Evolutionary conservation across 129 eudicot species (phyloP).

Genomic region (Centaurea solstitialis): DNA sequence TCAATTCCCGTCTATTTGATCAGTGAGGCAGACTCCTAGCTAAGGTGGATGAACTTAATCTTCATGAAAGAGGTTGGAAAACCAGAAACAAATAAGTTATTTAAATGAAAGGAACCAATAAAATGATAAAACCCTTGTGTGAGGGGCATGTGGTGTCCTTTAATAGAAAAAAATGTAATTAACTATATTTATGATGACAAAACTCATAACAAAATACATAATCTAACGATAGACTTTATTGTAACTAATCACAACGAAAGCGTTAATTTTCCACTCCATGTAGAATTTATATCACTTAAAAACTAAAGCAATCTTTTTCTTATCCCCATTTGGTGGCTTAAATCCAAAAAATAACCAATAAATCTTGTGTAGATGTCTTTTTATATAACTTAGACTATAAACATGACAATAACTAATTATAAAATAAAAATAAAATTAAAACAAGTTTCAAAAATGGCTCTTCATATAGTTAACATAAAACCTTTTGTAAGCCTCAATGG

Average conservation of each 20-base stretch:
- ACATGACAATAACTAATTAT: not conserved
- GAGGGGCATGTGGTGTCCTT: not conserved
- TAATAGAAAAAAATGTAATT: not conserved
- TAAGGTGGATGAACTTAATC: not conserved
- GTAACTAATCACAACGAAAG: not conserved
- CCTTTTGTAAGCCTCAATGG: not conserved
- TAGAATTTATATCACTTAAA: not conserved
- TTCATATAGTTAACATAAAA: slow-evolving; percentile 2
- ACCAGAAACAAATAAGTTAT: not conserved
- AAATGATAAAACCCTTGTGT: not conserved
- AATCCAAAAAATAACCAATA: not conserved
- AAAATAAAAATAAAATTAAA: not conserved
- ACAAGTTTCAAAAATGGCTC: not conserved
- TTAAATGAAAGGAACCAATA: not conserved
- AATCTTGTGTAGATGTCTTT: not conserved
- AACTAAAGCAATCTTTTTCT: not conserved
- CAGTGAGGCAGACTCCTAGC: too few species aligned
- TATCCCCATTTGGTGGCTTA: not conserved
- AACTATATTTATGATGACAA: not conserved
- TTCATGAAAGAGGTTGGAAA: not conserved
- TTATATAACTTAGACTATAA: not conserved
- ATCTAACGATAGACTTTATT: not conserved
- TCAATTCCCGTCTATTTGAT: too few species aligned
- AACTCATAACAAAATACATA: not conserved
- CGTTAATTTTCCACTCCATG: not conserved